These are phyloP conservation scores for Wakefieldia striispora DNA, from an alignment of 768 basidiomycete species.

Conservation along the genomic window DNA sequence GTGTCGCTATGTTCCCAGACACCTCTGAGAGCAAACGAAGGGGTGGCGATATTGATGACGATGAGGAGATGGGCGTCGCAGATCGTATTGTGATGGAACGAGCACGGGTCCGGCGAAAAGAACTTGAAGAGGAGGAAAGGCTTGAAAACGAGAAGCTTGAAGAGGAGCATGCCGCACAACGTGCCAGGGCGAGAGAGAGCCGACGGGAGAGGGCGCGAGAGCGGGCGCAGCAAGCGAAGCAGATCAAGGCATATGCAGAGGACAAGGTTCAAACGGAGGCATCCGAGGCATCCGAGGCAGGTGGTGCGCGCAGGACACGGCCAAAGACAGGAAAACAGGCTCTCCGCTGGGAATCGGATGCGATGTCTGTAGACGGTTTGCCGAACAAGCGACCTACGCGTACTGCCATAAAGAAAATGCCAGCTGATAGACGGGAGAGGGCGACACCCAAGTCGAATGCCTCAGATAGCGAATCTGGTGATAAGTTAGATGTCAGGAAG, in stretches of 20 bases:
- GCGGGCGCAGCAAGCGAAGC: conserved; percentile 16
- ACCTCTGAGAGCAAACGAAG: conserved; percentile 28
- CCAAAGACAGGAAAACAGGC: neutral
- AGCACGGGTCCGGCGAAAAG: conserved; percentile 38
- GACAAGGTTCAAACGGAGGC: neutral
- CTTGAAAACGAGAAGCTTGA: conserved; percentile 30
- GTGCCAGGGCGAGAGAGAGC: conserved; percentile 14
- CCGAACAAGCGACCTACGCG: conserved; percentile 10
- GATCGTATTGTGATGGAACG: conserved; percentile 46
- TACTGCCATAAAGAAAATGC: neutral
- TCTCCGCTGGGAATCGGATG: conserved; percentile 22
- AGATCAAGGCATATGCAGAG: conserved; percentile 1
- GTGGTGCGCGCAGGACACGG: conserved; percentile 1
- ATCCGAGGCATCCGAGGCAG: conserved; percentile 10
- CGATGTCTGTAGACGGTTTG: conserved; percentile 29
- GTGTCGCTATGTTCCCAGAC: conserved; percentile 79
- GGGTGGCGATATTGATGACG: conserved; percentile 38
- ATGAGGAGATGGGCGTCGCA: conserved; percentile 30
- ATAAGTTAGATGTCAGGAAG: neutral
- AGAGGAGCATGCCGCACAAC: conserved; percentile 22
- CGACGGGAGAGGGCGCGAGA: conserved; percentile 22
- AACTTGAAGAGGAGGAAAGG: conserved; percentile 41
- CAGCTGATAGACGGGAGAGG: neutral
- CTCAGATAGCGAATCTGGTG: conserved; percentile 4
- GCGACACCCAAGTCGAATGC: neutral